Conservation (phyloP, 129 eudicot genomes). For the Apium graveolens region DNA sequence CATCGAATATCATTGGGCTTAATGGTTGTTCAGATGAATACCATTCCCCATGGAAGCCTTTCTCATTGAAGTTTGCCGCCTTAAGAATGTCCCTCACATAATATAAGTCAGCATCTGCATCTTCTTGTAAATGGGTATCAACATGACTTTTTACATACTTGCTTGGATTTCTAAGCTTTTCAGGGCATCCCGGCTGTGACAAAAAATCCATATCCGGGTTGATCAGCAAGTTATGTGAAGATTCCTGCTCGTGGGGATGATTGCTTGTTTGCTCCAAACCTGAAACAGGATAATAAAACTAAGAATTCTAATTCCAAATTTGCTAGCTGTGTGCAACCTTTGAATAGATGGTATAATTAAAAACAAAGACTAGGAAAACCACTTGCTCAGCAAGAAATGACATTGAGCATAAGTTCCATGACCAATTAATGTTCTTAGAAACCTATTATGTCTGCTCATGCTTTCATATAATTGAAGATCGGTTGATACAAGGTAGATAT, state of each 20-base stretch:
- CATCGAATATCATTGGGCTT: conserved; percentile 51
- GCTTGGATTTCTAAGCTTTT: conserved; percentile 14
- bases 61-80: conserved; percentile 36
- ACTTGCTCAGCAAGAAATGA: background rate
- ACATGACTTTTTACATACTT: conserved; percentile 3
- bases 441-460: background rate
- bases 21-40: conserved; percentile 36
- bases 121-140: conserved; percentile 1
- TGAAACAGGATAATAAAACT: conserved; percentile 3
- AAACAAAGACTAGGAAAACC: too few relatives aligned
- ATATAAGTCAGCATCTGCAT: conserved; percentile 35
- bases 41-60: conserved; percentile 37
- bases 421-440: background rate
- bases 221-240: conserved; percentile 1
- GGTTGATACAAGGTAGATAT: background rate
- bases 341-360: too few relatives aligned
- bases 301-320: background rate
- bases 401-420: background rate
- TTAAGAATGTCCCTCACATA: conserved; percentile 60
- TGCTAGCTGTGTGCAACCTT: background rate
- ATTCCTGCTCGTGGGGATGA: conserved; percentile 2
- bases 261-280: conserved; percentile 18
- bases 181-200: background rate
- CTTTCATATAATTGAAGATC: background rate
- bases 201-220: background rate